Base-by-base conservation (phyloP, 768 basidiomycete genomes). In the Nidularia pulvinata region DNA sequence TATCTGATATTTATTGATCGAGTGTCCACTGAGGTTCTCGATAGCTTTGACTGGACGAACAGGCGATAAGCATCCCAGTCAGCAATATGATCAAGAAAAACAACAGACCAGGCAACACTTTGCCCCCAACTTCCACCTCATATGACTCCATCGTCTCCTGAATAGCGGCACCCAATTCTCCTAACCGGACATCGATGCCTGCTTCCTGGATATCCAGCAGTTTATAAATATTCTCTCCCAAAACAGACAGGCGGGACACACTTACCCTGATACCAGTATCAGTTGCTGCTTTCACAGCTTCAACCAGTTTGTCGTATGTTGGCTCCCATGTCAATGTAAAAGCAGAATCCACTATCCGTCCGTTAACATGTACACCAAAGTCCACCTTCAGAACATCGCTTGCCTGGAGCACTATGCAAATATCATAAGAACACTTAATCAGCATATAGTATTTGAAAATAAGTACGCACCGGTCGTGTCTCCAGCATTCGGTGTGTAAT, bases 131-230 rank as follows among this genome's bases (percentile, higher is more conserved):
- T 62, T 94, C 93, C 9, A 99, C 96, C 66, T 98, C 97, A 63
- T 98, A 98, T 1, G 91, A 93, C 65, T 98, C 95, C 97, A 99
- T 99, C 2, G 94, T 95, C 67, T 99, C 97, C 69, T 99, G 96
- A 51, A 98, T 95, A 49, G 82, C 82, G 0, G 85, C 94, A 2
- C 87, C 97, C 33, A 99, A 79, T 66, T 98, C 96, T 51, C 94
- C 95, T 49, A 98, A 79, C 49, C 95, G 83, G 0, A 91, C 91
- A 63, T 98, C 97, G 59, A 99, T 98, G 3, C 97, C 97, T 5
- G 96, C 91, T 81, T 95, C 94, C 93, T 95, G 59, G 32, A 52
- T 30, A 56, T 50, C 25, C 16, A n/a, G 55, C 33, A 52, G 44
- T 25, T 48, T 19, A 42, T 39, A 43, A 48, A 34, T 14, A 52